A percentile compares a stretch with the other conserved stretches of the same genome.
Evolutionary conservation across 1,284 basidiomycete genomes (phyloP).

Genomic region (Coniophora puteana): DNA sequence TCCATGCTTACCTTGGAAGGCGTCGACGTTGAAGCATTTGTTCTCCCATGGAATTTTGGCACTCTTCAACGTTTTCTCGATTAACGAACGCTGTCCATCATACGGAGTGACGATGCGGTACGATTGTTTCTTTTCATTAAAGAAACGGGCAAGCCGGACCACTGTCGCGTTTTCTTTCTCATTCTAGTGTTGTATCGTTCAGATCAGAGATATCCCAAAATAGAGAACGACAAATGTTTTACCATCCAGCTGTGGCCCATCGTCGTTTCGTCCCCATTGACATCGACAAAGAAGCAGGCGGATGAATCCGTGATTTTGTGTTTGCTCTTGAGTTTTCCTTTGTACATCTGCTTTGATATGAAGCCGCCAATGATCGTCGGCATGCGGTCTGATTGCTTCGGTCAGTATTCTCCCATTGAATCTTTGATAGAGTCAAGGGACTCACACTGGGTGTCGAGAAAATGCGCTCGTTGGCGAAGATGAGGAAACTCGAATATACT

Average conservation of each 20-base stretch:
- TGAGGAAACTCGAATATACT: slow-evolving; percentile 59
- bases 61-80: slow-evolving; percentile 46
- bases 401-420: no score
- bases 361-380: slow-evolving; percentile 71
- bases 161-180: slow-evolving; percentile 40
- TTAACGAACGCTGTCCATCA: slow-evolving; percentile 53
- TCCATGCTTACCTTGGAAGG: slow-evolving; percentile 52
- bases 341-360: slow-evolving; percentile 64
- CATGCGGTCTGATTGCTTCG: slow-evolving; percentile 71
- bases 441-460: slow-evolving; percentile 59
- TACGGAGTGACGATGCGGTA: slow-evolving; percentile 71
- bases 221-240: slow-evolving; percentile 13
- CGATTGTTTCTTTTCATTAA: slow-evolving; percentile 37
- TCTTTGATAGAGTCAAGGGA: slow-evolving; percentile 13
- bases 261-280: slow-evolving; percentile 35
- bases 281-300: slow-evolving; percentile 54
- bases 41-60: slow-evolving; percentile 49
- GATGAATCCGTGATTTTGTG: slow-evolving; percentile 39
- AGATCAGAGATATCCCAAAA: no score
- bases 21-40: slow-evolving; percentile 62
- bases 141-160: slow-evolving; percentile 41
- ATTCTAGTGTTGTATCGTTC: slow-evolving; percentile 39
- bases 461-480: slow-evolving; percentile 36
- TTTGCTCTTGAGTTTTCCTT: slow-evolving; percentile 47
- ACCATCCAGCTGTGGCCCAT: slow-evolving; percentile 44